Percentiles rank a stretch among this genome's conserved stretches.
phyloP scores from a whole-genome alignment of 352 stramenopile genomes.

The Phytophthora citricola region DNA sequence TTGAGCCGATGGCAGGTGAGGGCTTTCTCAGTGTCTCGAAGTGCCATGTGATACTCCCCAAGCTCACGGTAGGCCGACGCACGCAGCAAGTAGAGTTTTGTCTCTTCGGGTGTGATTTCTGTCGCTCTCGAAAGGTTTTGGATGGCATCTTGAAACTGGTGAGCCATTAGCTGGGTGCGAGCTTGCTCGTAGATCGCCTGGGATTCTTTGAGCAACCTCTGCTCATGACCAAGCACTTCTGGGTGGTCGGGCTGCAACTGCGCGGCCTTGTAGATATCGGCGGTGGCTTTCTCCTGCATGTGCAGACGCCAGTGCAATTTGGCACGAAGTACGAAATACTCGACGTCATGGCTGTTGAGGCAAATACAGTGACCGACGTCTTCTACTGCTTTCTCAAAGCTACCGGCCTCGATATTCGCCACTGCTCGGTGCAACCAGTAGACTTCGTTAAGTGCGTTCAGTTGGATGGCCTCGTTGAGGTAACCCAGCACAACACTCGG shows the following conservation, averaged over 20 bases:
- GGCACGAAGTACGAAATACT: constrained; percentile 84
- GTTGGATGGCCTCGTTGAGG: constrained; percentile 75
- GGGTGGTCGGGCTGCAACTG: constrained; percentile 65
- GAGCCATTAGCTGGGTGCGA: constrained; percentile 57
- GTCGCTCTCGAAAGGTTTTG: constrained; percentile 69
- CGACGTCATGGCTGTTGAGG: constrained; percentile 74
- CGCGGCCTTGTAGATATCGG: constrained; percentile 69
- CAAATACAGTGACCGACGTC: constrained; percentile 86
- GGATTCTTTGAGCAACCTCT: constrained; percentile 69
- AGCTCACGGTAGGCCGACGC: constrained; percentile 72
- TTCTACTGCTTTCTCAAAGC: constrained; percentile 77
- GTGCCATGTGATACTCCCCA: constrained; percentile 59
- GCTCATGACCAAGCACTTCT: constrained; percentile 76
- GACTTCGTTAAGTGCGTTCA: constrained; percentile 73
- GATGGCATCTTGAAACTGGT: constrained; percentile 63
- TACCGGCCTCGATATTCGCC: constrained; percentile 63
- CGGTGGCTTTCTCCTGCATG: constrained; percentile 75
- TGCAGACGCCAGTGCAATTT: constrained; percentile 85
- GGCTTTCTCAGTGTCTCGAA: constrained; percentile 70
- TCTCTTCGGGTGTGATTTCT: constrained; percentile 73
- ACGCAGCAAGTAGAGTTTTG: constrained; percentile 73
- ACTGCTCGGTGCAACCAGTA: constrained; percentile 83
- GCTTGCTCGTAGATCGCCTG: constrained; percentile 78
- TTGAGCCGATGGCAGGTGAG: constrained; percentile 54
- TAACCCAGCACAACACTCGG: constrained; percentile 69